Conservation (phyloP, 2,329 filamentous ascomycete species). For the Setomelanomma holmii region DNA sequence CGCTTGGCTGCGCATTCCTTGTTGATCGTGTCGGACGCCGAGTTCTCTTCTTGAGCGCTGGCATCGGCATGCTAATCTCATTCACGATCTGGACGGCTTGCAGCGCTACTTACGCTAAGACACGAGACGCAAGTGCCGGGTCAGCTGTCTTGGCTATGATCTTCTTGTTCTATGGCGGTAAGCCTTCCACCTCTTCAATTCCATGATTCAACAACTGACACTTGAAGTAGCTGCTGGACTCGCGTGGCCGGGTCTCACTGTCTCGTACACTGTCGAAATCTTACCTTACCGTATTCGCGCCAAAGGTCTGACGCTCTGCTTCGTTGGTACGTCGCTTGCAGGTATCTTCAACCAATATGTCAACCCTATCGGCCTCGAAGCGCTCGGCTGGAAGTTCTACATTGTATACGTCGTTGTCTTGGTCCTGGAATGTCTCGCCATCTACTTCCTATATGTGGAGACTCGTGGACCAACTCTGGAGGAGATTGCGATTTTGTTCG, state of each 20-base stretch:
- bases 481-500: slow-evolving; percentile 28
- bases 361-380: slow-evolving; percentile 53
- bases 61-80: slow-evolving; percentile 40
- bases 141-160: slow-evolving; percentile 58
- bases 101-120: slow-evolving; percentile 22
- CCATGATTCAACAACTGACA: slow-evolving; percentile 53
- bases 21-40: slow-evolving; percentile 42
- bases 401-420: slow-evolving; percentile 40
- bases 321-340: slow-evolving; percentile 65
- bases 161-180: slow-evolving; percentile 52
- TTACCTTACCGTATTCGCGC: slow-evolving; percentile 56
- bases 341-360: slow-evolving; percentile 63
- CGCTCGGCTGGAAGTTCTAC: slow-evolving; percentile 43
- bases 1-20: slow-evolving; percentile 45
- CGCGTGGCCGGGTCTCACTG: slow-evolving; percentile 59
- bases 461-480: slow-evolving; percentile 30
- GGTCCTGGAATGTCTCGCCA: slow-evolving; percentile 26
- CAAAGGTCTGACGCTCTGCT: slow-evolving; percentile 53
- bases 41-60: slow-evolving; percentile 41
- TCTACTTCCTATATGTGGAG: slow-evolving; percentile 34
- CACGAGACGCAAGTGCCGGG: slow-evolving; percentile 32
- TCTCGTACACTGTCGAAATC: slow-evolving; percentile 59
- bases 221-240: slow-evolving; percentile 16
- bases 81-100: slow-evolving; percentile 42
- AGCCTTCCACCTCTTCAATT: neutral